phyloP scores from a whole-genome alignment of 2,329 filamentous ascomycete species.

The Rutstroemia sp. region DNA sequence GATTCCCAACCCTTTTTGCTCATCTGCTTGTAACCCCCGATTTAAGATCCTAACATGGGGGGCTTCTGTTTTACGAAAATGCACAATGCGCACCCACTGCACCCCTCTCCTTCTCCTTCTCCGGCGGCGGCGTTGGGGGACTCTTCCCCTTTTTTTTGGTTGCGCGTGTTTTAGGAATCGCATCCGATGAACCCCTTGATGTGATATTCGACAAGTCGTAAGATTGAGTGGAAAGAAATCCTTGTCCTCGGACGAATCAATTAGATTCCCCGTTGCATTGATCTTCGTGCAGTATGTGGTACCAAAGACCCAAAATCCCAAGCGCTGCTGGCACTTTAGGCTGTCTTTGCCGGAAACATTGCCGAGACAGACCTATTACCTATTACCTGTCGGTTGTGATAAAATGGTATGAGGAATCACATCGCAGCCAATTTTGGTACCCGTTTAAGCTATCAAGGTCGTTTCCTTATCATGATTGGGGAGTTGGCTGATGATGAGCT shows the following conservation, averaged over 20 bases:
- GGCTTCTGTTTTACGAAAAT: neutral
- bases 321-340: neutral
- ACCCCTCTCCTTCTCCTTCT: neutral
- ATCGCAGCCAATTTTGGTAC: too few species aligned
- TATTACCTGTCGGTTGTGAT: neutral
- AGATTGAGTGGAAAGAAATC: constrained; percentile 1
- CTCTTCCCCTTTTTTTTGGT: neutral
- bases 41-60: neutral
- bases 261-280: constrained; percentile 8
- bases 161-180: neutral
- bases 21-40: neutral
- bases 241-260: constrained; percentile 5
- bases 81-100: neutral
- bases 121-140: neutral
- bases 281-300: constrained; percentile 6
- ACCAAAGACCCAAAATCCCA: neutral
- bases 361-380: neutral
- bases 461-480: too few species aligned
- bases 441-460: too few species aligned
- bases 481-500: neutral
- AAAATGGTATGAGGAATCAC: too few species aligned
- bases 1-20: too few species aligned
- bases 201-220: constrained; percentile 6
- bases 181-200: constrained; percentile 2
- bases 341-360: neutral